Percentiles rank a stretch among this genome's conserved stretches.
These are phyloP conservation scores for Wallacemonas sp. DNA, from an alignment of 208 protist species.

Conservation along the genomic window DNA sequence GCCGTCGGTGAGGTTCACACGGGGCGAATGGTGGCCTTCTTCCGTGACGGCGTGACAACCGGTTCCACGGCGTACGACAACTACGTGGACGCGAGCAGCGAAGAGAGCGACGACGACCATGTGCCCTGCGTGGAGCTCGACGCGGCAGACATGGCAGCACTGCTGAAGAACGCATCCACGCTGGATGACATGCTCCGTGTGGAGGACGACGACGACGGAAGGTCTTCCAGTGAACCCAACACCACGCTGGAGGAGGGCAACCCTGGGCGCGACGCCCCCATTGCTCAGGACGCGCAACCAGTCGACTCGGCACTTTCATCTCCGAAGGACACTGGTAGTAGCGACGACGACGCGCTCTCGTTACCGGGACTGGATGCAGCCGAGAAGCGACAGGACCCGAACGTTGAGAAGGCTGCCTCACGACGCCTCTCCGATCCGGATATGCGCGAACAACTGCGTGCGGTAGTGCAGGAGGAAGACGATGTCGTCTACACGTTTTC, in stretches of 20 bases:
- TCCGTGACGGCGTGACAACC: conserved; percentile 24
- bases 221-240: not conserved
- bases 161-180: conserved; percentile 6
- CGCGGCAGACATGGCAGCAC: not conserved
- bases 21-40: conserved; percentile 40
- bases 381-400: not conserved
- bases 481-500: conserved; percentile 50
- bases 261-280: not conserved
- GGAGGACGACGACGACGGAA: not conserved
- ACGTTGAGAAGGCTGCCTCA: not conserved
- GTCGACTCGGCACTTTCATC: no score
- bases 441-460: conserved; percentile 1
- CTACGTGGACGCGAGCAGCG: conserved; percentile 27
- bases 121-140: not conserved
- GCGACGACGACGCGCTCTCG: no score
- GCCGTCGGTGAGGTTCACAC: conserved; percentile 34
- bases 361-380: conserved; percentile 21
- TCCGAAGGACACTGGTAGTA: no score
- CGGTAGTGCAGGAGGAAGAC: conserved; percentile 16
- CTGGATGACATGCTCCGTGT: conserved; percentile 22
- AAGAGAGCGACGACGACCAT: not conserved
- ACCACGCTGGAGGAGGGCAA: not conserved
- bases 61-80: conserved; percentile 52
- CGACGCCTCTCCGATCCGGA: not conserved
- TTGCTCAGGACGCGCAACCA: not conserved